Base-by-base conservation (phyloP, 306 rosid species). In the Carpinus viminea region DNA sequence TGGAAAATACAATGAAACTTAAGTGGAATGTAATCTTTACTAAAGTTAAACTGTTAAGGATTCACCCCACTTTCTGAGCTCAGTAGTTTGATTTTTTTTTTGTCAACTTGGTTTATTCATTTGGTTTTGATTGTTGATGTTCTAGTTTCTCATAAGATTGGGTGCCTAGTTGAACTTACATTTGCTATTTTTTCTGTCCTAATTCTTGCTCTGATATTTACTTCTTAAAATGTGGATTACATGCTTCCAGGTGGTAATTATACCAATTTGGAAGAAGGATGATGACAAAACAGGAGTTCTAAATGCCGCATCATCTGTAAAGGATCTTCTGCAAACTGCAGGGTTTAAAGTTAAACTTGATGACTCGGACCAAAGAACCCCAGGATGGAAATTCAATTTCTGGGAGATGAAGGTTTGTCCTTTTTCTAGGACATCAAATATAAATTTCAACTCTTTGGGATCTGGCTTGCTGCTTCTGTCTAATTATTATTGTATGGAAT, bases 361-460 rank as follows among this genome's bases (percentile, higher is more conserved):
- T 80, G 96, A 91, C 78, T 78, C 97, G 5, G 97, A 91, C 73
- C 97, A 88, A 83, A 89, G 90, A 89, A 95, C 98, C 74, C 98
- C 98, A 9, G 98, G 98, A 61, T 95, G 99, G 99, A 95, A 95
- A 85, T 95, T 91, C 86, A 95, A 93, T 88, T 95, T 90, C 90
- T 95, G 98, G 99, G 99, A 95, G 87, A 95, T 95, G 98, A 93
- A 95, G 98, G 98, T 95, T 74, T 76, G 83, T 57, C 75, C 53
- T 73, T 72, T 31, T 70, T 74, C 75, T 72, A 80, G 46, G 65
- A 69, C 56, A 46, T 38, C 59, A 54, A 48, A 9, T 53, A 47
- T 47, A 51, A 60, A 38, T 55, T 12, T 50, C 24, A 47, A 46
- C 50, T 65, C 26, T 54, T 26, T 74, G 75, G 55, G 45, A 73